Evolutionary conservation across 768 basidiomycete species (phyloP).

Genomic region (Sistotremastrum niveocremeum): DNA sequence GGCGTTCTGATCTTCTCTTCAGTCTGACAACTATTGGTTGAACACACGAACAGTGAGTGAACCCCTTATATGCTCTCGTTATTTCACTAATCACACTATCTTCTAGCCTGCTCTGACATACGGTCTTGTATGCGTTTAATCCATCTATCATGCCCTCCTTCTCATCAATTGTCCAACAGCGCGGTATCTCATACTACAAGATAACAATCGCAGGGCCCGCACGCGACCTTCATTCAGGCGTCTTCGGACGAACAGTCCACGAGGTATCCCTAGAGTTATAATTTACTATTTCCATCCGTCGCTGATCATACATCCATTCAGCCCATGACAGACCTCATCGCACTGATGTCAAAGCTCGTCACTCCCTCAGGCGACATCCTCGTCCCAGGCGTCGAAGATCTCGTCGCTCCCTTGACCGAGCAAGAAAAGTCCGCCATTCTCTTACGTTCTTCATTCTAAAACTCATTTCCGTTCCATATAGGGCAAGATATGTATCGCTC

Average conservation of each 20-base stretch:
- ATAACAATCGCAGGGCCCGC: conserved; percentile 71
- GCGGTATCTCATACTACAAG: conserved; percentile 80
- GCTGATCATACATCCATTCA: not conserved
- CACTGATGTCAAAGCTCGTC: conserved; percentile 77
- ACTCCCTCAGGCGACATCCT: conserved; percentile 67
- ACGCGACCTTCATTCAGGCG: conserved; percentile 82
- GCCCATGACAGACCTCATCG: conserved; percentile 89
- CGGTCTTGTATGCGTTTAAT: conserved; percentile 33
- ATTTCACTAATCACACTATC: not conserved
- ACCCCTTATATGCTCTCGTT: not conserved
- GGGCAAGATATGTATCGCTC: conserved; percentile 57
- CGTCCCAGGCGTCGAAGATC: conserved; percentile 77
- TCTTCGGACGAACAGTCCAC: conserved; percentile 70
- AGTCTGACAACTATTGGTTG: conserved; percentile 94
- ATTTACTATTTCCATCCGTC: not conserved
- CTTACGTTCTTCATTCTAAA: not conserved
- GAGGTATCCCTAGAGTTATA: conserved; percentile 27
- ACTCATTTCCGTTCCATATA: conserved; percentile 13
- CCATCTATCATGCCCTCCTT: not conserved
- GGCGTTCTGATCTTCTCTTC: not conserved
- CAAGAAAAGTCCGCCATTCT: conserved; percentile 48
- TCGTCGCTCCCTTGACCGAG: conserved; percentile 59
- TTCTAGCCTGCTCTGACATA: conserved; percentile 58
- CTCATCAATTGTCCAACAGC: conserved; percentile 12
- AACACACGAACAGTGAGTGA: conserved; percentile 47